Conservation (phyloP, 768 basidiomycete genomes). For the Multifurca ochricompacta region DNA sequence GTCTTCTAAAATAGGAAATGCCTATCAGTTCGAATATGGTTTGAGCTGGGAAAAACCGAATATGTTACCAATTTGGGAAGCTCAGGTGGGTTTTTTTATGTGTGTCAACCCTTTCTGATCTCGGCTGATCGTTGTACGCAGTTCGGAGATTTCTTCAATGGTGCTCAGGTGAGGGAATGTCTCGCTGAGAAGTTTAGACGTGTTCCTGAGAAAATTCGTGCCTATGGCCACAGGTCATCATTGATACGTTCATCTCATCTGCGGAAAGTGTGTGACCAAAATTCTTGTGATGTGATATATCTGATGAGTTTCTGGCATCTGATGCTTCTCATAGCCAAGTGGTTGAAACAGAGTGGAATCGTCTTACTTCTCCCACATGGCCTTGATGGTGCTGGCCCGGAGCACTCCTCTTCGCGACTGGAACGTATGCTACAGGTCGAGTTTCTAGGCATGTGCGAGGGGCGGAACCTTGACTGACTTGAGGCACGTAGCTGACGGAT, state of each 20-base stretch:
- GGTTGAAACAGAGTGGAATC: slow-evolving; percentile 86
- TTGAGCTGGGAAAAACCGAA: slow-evolving; percentile 82
- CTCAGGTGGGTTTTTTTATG: slow-evolving; percentile 47
- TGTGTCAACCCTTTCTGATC: slow-evolving; percentile 44
- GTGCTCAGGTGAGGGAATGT: slow-evolving; percentile 48
- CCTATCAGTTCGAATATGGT: slow-evolving; percentile 80
- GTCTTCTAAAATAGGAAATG: neutral
- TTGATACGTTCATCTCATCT: slow-evolving; percentile 83
- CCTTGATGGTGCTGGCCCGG: slow-evolving; percentile 86
- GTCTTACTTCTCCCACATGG: slow-evolving; percentile 85
- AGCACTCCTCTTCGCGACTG: slow-evolving; percentile 83
- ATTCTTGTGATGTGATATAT: slow-evolving; percentile 23
- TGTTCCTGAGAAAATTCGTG: slow-evolving; percentile 27
- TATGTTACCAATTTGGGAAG: slow-evolving; percentile 85
- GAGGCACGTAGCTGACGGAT: slow-evolving; percentile 62
- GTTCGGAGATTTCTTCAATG: slow-evolving; percentile 94
- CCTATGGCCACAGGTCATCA: slow-evolving; percentile 48
- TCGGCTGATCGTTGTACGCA: slow-evolving; percentile 24
- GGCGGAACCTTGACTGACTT: slow-evolving; percentile 1
- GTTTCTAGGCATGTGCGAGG: neutral
- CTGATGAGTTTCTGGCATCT: slow-evolving; percentile 21
- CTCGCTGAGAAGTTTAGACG: slow-evolving; percentile 38
- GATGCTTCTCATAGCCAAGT: slow-evolving; percentile 56
- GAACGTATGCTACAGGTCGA: slow-evolving; percentile 85
- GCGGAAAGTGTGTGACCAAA: slow-evolving; percentile 58